Base-by-base conservation (phyloP, 345 rosid species). In the Bruguiera sexangula region DNA sequence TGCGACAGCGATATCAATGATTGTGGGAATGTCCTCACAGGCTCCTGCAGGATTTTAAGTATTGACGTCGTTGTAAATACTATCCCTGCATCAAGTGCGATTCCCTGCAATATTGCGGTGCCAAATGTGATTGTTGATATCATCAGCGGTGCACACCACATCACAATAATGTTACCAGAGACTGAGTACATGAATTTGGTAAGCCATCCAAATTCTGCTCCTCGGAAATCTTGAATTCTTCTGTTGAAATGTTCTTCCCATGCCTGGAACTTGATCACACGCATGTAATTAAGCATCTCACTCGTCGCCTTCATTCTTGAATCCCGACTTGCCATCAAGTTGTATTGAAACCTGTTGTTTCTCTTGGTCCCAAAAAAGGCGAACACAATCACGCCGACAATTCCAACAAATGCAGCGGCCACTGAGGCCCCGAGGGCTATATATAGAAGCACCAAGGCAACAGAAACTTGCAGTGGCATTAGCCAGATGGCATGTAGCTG, bases 201-300 rank as follows among this genome's bases (percentile, higher is more conserved):
- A 18, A 91, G 87, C 97, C 97, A 94, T 24, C 74, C 76, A 53
- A 84, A 94, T 73, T 94, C 98, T 18, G 78, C 76, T 8, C 89
- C 92, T 3, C 98, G 86, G 70, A 88, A 89, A 6, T 75, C 64
- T 6, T 79, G 84, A 67, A 94, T 91, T 86, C 90, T 87, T 76
- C 85, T 82, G 66, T 88, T 87, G 84, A 94, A 94, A 80, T 94
- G 97, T 27, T 87, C 85, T 75, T 94, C 97, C 97, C 98, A 94
- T 9, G 97, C 95, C 68, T 94, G 98, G 78, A 94, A 91, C 80
- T 91, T 94, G 65, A 94, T 94, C 77, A 94, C 96, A 7, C 97
- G 84, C 95, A 94, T 88, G 64, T 88, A 87, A 32, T 86, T 94
- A 3, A 94, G 91, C 96, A 94, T 89, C 78, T 94, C 97, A 56